Evolutionary conservation across 2,329 filamentous ascomycete species (phyloP).

Genomic region (Fonsecaea multimorphosa): DNA sequence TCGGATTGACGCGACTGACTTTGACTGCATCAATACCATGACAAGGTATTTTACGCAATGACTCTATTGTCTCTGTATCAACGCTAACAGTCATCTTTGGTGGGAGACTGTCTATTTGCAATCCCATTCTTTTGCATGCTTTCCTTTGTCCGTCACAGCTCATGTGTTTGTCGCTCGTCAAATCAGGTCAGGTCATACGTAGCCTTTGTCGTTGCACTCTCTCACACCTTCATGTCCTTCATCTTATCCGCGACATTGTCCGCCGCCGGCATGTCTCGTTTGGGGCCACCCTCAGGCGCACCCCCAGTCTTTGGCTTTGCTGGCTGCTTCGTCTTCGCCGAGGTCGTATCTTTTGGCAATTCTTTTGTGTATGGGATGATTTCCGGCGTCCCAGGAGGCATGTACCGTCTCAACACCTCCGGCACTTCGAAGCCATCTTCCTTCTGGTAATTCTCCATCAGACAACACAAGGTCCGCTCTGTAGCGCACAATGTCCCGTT

Average conservation of each 20-base stretch:
- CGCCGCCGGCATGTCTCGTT: constrained; percentile 37
- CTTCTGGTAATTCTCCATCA: constrained; percentile 96
- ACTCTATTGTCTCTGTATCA: background rate
- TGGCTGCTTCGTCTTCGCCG: constrained; percentile 58
- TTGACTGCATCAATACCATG: background rate
- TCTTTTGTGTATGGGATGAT: constrained; percentile 91
- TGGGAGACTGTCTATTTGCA: background rate
- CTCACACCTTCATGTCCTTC: constrained; percentile 47
- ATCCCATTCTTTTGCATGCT: background rate
- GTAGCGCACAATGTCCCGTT: constrained; percentile 92
- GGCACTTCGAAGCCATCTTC: constrained; percentile 82
- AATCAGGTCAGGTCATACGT: background rate
- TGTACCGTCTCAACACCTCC: constrained; percentile 83
- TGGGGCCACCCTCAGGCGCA: constrained; percentile 37
- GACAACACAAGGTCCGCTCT: constrained; percentile 88
- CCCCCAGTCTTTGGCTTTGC: constrained; percentile 43
- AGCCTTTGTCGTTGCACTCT: constrained; percentile 32
- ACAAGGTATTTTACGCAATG: background rate
- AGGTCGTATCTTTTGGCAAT: constrained; percentile 75
- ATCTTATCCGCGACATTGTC: constrained; percentile 50
- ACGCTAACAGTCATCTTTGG: background rate
- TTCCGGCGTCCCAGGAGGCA: constrained; percentile 79
- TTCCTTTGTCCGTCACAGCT: background rate
- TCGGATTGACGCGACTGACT: background rate
- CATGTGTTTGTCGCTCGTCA: background rate